Conservation (phyloP, 2,329 filamentous ascomycete genomes). For the Phoma sp. region DNA sequence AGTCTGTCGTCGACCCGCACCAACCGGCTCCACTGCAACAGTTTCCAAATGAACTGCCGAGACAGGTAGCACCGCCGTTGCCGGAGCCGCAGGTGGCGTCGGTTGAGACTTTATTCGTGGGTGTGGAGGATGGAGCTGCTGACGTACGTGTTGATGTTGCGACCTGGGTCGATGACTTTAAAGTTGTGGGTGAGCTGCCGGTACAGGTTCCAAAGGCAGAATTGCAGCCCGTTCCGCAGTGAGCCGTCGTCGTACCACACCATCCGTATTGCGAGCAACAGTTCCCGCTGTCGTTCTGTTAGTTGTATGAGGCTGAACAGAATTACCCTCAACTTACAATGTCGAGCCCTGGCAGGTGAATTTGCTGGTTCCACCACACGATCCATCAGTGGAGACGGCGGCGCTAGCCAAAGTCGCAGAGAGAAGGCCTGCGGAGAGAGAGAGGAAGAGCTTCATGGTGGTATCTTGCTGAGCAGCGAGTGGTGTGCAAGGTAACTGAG, state of each 20-base stretch:
- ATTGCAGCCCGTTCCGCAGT: constrained; percentile 44
- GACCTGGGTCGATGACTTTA: constrained; percentile 15
- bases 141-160: constrained; percentile 17
- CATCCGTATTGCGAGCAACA: constrained; percentile 54
- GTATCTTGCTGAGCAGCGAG: neutral
- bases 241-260: constrained; percentile 45
- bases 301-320: no score
- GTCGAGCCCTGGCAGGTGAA: constrained; percentile 49
- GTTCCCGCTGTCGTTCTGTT: constrained; percentile 31
- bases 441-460: constrained; percentile 29
- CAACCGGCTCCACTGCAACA: constrained; percentile 51
- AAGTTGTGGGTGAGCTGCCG: constrained; percentile 18
- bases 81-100: constrained; percentile 52
- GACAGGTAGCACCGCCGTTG: constrained; percentile 38
- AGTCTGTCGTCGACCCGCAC: constrained; percentile 50
- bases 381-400: constrained; percentile 50
- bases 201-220: constrained; percentile 40
- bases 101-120: constrained; percentile 41
- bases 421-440: constrained; percentile 26
- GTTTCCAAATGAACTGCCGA: constrained; percentile 36
- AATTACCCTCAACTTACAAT: no score
- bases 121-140: constrained; percentile 25
- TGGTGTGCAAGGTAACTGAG: neutral
- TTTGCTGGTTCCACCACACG: constrained; percentile 50
- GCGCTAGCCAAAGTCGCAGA: constrained; percentile 27